A percentile compares a stretch with the other conserved stretches of the same genome.
These are phyloP conservation scores for Ogataea thermomethanolica DNA, from an alignment of 805 yeast species.

Conservation along the genomic window DNA sequence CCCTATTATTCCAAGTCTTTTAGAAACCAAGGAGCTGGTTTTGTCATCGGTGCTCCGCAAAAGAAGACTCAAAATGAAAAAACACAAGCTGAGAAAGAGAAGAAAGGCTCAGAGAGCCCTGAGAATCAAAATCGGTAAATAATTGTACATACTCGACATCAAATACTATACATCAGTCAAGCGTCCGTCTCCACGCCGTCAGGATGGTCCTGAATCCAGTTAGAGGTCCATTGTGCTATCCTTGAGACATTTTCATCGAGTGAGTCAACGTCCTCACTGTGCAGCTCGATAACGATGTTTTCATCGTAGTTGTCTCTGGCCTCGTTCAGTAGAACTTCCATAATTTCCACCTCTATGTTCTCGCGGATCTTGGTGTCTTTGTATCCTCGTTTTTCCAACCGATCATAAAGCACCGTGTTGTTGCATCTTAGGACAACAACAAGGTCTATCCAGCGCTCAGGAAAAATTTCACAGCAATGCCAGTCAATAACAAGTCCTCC, in stretches of 20 bases:
- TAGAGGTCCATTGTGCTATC: constrained; percentile 65
- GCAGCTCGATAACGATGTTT: constrained; percentile 77
- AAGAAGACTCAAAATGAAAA: constrained; percentile 94
- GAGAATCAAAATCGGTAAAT: constrained; percentile 61
- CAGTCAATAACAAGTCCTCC: constrained; percentile 95
- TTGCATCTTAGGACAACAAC: constrained; percentile 86
- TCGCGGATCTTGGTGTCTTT: constrained; percentile 81
- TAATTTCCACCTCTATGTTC: constrained; percentile 93
- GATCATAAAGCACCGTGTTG: constrained; percentile 65
- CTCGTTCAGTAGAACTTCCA: constrained; percentile 86
- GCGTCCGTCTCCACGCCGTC: constrained; percentile 53
- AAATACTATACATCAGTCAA: constrained; percentile 2
- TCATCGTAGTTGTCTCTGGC: constrained; percentile 79
- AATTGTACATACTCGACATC: constrained; percentile 10
- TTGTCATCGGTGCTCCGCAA: constrained; percentile 75
- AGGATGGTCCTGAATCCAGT: constrained; percentile 69
- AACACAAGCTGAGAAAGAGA: constrained; percentile 95
- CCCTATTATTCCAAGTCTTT: constrained; percentile 6
- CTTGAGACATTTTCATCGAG: constrained; percentile 82
- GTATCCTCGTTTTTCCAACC: constrained; percentile 75
- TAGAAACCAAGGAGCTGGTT: constrained; percentile 28
- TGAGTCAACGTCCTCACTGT: constrained; percentile 68
- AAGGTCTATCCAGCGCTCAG: constrained; percentile 86
- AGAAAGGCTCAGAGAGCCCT: constrained; percentile 87
- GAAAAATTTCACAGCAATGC: constrained; percentile 96